Conservation (phyloP, 2,329 filamentous ascomycete species). For the Ophiostoma sp. region DNA sequence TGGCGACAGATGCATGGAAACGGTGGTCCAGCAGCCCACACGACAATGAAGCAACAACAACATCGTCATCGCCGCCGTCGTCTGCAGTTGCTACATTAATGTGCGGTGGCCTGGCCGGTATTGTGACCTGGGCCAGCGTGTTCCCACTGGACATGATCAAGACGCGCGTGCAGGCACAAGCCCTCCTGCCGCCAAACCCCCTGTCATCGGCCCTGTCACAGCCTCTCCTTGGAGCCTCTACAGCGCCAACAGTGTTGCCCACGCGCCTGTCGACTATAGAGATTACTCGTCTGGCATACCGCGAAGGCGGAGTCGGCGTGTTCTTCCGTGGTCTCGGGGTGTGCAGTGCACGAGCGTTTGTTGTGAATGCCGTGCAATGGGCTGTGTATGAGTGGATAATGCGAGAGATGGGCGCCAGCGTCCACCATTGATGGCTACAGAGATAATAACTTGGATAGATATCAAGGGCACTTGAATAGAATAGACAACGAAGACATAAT, state of each 20-base stretch:
- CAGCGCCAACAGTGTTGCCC: conserved; percentile 12
- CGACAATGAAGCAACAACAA: conserved; percentile 17
- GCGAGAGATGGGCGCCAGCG: conserved; percentile 44
- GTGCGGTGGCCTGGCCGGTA: conserved; percentile 80
- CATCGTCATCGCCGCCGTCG: background rate
- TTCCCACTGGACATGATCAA: conserved; percentile 92
- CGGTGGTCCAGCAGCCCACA: background rate
- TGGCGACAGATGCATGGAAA: conserved; percentile 52
- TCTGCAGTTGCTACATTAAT: conserved; percentile 56
- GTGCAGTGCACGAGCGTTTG: conserved; percentile 79
- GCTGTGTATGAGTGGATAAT: conserved; percentile 87
- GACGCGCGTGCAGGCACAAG: conserved; percentile 80
- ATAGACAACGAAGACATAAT: background rate
- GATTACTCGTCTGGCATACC: conserved; percentile 62
- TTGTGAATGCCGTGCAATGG: conserved; percentile 94
- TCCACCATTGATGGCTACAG: conserved; percentile 3
- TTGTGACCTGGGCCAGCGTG: conserved; percentile 83
- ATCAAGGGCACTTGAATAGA: background rate
- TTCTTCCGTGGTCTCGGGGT: conserved; percentile 73
- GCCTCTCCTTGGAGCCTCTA: conserved; percentile 33
- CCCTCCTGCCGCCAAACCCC: conserved; percentile 28
- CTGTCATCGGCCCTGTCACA: conserved; percentile 28
- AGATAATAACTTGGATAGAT: background rate
- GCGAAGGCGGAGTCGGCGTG: conserved; percentile 52
- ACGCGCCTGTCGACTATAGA: conserved; percentile 49